phyloP scores from a whole-genome alignment of 2,329 filamentous ascomycete genomes.

The Aspergillus clavatus region DNA sequence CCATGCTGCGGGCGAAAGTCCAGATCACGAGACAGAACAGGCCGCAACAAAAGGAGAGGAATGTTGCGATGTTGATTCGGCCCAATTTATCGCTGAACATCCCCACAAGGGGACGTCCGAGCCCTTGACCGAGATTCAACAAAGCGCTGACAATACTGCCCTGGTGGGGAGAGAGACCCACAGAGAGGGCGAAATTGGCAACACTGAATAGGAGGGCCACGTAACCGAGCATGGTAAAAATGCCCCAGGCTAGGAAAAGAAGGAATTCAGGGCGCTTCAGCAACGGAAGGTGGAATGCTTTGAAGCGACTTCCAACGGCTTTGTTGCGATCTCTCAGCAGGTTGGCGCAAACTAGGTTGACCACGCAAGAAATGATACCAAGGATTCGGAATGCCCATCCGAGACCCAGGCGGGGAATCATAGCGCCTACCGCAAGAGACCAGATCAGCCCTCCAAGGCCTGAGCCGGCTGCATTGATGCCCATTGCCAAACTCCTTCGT shows the following conservation, averaged over 20 bases:
- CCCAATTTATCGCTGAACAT: slow-evolving; percentile 59
- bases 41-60: slow-evolving; percentile 52
- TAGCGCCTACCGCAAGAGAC: slow-evolving; percentile 53
- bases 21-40: slow-evolving; percentile 58
- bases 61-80: slow-evolving; percentile 57
- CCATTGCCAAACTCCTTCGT: slow-evolving; percentile 55
- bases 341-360: slow-evolving; percentile 51
- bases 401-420: slow-evolving; percentile 53
- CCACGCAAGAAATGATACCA: slow-evolving; percentile 50
- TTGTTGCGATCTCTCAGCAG: slow-evolving; percentile 56
- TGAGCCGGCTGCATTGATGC: slow-evolving; percentile 54
- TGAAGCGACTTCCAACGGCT: slow-evolving; percentile 49
- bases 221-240: slow-evolving; percentile 61
- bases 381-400: slow-evolving; percentile 59
- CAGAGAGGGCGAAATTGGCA: slow-evolving; percentile 56
- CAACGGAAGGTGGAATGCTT: slow-evolving; percentile 50
- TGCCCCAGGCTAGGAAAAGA: slow-evolving; percentile 55
- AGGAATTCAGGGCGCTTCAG: slow-evolving; percentile 53
- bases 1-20: slow-evolving; percentile 56
- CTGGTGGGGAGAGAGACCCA: slow-evolving; percentile 57
- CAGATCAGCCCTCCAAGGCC: slow-evolving; percentile 58
- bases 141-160: slow-evolving; percentile 58
- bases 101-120: slow-evolving; percentile 56
- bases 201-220: slow-evolving; percentile 61
- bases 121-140: slow-evolving; percentile 58